Evolutionary conservation across 139 green algal genomes (phyloP), one percentile per base, ranked within the genome.

Genomic region (Yamagishiella unicocca): DNA sequence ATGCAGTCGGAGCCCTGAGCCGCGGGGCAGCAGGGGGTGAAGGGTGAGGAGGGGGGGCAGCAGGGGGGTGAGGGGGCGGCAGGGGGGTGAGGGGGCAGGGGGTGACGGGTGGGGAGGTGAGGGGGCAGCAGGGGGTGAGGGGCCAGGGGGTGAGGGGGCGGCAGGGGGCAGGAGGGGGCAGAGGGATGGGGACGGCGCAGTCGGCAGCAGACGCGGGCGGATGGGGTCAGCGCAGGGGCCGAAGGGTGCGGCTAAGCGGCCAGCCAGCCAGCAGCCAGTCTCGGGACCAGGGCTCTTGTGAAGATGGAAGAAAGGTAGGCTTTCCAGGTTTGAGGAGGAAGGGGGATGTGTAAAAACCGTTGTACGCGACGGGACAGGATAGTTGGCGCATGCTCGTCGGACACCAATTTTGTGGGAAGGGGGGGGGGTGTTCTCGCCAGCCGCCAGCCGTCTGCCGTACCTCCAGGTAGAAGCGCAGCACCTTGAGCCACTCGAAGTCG

Each of bases 381-480:
- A n/a, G n/a, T n/a, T n/a, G n/a, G n/a, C n/a, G n/a, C n/a, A n/a
- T n/a, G n/a, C n/a, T n/a, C n/a, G n/a, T n/a, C n/a, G n/a, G n/a
- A n/a, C n/a, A n/a, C n/a, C n/a, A 25, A 17, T 12, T 12, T 58
- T 43, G 17, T 74, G 66, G 66, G 66, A 43, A 43, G 31, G 27
- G 31, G 7, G 31, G 9, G 33, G 8, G 66, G 9, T 42, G n/a
- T 9, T 24, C 31, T 31, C 64, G 8, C 64, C 64, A 12, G 8
- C 64, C 33, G 8, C 31, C 64, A 40, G 33, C 64, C 27, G 12
- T 17, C 29, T 1, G 1, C 79, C n/a, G 2, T 31, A 86, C 88
- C 67, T 92, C 88, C 43, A 83, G 42, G 77, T 92, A 92, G 70
- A 92, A 87, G n/a, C 88, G 67, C 64, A 92, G 82, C 37, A 92